Evolutionary conservation across 345 rosid genomes (phyloP), one percentile per base, ranked within the genome.

Genomic region (Atalantia buxifolia): DNA sequence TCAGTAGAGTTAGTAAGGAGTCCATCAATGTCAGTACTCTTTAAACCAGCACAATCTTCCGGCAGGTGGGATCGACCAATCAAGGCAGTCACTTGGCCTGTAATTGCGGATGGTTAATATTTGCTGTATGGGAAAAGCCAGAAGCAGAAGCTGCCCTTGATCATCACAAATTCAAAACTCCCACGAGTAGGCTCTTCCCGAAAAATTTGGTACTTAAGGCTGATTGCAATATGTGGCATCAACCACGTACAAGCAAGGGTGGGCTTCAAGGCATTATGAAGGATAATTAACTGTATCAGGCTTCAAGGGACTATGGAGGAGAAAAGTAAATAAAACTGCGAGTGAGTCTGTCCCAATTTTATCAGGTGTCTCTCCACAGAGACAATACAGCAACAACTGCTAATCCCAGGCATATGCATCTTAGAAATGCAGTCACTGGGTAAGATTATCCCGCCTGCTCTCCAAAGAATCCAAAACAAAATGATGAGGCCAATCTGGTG

Each of bases 11-110:
- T 9, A 64, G 53, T 24, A 33, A 53, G 16, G 9, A n/a, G 25
- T 66, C 22, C 66, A 66, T 45, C 48, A 65, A 48, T 76, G 71
- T 76, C 70, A 75, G 62, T 28, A 64, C 60, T 48, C 48, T 30
- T 45, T 45, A 45, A 48, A 42, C 33, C 71, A 66, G 31, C 53
- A 35, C 21, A 50, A 31, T 35, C 78, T 53, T 76, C 61, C 65
- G 40, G 38, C 48, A 22, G 71, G 61, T 50, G 40, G 77, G 38
- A 40, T 61, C 28, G 14, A 6, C 28, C 2, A 16, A 36, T 16
- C n/a, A 25, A 24, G 27, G 16, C 38, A 61, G 36, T 40, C 30
- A 55, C 10, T 33, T 18, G 14, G 66, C 53, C 53, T 73, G 16
- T 38, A 28, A 38, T 38, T 4, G 45, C n/a, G 24, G 24, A 63